phyloP scores from a whole-genome alignment of 208 protist genomes.

The Wallacemonas sp. region DNA sequence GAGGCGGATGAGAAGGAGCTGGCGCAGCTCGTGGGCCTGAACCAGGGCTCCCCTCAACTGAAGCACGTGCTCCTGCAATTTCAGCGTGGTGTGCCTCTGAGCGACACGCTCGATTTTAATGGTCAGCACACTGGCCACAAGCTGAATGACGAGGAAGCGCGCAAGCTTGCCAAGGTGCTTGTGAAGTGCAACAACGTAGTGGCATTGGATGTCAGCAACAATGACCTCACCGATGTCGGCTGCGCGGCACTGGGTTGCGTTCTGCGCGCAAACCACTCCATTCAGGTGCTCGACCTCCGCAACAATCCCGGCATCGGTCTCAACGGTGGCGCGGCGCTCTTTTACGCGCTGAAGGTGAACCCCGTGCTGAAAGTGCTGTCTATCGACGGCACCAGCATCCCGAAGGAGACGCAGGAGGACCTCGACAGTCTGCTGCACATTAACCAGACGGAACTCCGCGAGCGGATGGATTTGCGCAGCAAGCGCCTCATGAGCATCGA shows the following conservation, averaged over 20 bases:
- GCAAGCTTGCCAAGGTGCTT: constrained; percentile 59
- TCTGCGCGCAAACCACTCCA: constrained; percentile 68
- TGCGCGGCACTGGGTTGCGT: constrained; percentile 77
- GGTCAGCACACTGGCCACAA: constrained; percentile 34
- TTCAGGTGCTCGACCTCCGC: constrained; percentile 75
- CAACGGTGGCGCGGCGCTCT: constrained; percentile 70
- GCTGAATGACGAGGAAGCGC: constrained; percentile 71
- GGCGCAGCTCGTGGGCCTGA: constrained; percentile 66
- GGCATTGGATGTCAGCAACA: constrained; percentile 73
- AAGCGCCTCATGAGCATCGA: constrained; percentile 49
- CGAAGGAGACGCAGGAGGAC: constrained; percentile 65
- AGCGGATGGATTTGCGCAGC: constrained; percentile 55
- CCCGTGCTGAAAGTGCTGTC: constrained; percentile 67
- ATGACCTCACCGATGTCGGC: constrained; percentile 69
- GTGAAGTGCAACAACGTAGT: constrained; percentile 41
- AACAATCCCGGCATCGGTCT: constrained; percentile 65
- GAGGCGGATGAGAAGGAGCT: constrained; percentile 40
- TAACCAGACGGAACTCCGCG: constrained; percentile 62
- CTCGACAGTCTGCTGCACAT: constrained; percentile 79
- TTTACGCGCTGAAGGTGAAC: constrained; percentile 78
- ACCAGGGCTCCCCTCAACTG: constrained; percentile 61
- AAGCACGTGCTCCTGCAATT: constrained; percentile 62
- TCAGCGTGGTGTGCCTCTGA: constrained; percentile 36
- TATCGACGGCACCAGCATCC: constrained; percentile 57
- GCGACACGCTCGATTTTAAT: constrained; percentile 70